phyloP scores from a whole-genome alignment of 495 filamentous ascomycete genomes.

The Neurospora tetraspora region DNA sequence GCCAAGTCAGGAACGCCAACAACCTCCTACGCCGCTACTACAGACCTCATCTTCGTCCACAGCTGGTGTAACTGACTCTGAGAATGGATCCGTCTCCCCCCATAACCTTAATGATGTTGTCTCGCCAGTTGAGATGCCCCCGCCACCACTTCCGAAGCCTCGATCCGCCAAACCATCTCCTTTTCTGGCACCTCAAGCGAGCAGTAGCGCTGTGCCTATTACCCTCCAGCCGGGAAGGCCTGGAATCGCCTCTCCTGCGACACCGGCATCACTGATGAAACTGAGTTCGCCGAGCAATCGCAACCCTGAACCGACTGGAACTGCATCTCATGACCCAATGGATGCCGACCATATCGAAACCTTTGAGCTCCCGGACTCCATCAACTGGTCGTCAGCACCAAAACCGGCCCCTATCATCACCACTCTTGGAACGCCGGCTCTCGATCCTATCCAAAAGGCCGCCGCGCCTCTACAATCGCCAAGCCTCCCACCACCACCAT shows the following conservation, averaged over 20 bases:
- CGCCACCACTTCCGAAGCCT: constrained; percentile 42
- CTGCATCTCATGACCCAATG: constrained; percentile 25
- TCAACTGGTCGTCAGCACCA: constrained; percentile 34
- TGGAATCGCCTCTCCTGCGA: constrained; percentile 50
- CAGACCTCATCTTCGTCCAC: constrained; percentile 27
- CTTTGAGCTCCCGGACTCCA: constrained; percentile 55
- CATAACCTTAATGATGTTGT: constrained; percentile 32
- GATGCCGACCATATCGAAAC: constrained; percentile 56
- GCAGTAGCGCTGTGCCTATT: constrained; percentile 7
- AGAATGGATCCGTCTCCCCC: constrained; percentile 46
- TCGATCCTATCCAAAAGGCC: not conserved
- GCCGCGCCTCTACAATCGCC: constrained; percentile 20
- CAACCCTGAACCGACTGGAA: constrained; percentile 14
- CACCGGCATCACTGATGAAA: constrained; percentile 79
- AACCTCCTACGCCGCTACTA: constrained; percentile 10
- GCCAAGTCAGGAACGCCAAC: constrained; percentile 7
- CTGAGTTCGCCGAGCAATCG: constrained; percentile 34
- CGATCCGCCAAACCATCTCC: constrained; percentile 39
- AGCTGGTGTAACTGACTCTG: constrained; percentile 31
- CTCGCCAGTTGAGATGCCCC: constrained; percentile 40
- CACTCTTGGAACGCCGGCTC: constrained; percentile 23
- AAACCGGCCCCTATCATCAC: constrained; percentile 38
- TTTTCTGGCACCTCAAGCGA: constrained; percentile 34
- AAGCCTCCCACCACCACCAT: constrained; percentile 34
- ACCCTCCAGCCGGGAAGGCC: constrained; percentile 14